Evolutionary conservation across 2,329 filamentous ascomycete species (phyloP).

Genomic region (Sporothrix brasiliensis): DNA sequence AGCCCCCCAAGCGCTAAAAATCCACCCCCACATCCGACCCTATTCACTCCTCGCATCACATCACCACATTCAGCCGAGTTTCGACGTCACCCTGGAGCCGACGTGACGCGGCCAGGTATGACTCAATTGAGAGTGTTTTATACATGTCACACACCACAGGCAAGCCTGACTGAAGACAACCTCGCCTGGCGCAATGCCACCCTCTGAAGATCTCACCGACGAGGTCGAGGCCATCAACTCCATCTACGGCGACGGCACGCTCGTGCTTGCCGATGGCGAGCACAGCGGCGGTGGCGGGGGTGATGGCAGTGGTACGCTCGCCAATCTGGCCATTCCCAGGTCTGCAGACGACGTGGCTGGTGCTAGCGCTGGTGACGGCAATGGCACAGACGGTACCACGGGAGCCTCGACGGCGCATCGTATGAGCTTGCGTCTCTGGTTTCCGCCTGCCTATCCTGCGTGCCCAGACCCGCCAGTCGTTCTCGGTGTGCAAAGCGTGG

Average conservation of each 20-base stretch:
- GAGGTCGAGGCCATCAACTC: slow-evolving; percentile 82
- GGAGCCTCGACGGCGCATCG: slow-evolving; percentile 53
- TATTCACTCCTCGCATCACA: neutral
- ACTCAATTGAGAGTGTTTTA: neutral
- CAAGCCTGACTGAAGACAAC: neutral
- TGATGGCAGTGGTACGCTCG: slow-evolving; percentile 44
- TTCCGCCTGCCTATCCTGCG: slow-evolving; percentile 74
- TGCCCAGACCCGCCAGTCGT: slow-evolving; percentile 64
- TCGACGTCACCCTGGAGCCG: neutral
- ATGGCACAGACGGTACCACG: slow-evolving; percentile 40
- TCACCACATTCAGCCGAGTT: neutral
- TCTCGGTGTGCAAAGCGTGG: slow-evolving; percentile 77
- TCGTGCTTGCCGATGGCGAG: slow-evolving; percentile 46
- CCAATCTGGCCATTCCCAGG: slow-evolving; percentile 65
- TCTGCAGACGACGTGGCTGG: slow-evolving; percentile 43
- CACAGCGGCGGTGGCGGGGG: slow-evolving; percentile 40
- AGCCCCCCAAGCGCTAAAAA: slow-evolving; percentile 2
- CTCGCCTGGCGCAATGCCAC: slow-evolving; percentile 30
- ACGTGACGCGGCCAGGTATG: neutral
- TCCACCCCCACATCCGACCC: neutral
- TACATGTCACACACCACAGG: neutral
- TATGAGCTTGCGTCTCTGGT: slow-evolving; percentile 62
- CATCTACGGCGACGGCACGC: slow-evolving; percentile 73
- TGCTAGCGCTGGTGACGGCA: slow-evolving; percentile 28
- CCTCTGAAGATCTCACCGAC: slow-evolving; percentile 64